Base-by-base conservation (phyloP, 345 rosid species). In the Kandelia obovata region DNA sequence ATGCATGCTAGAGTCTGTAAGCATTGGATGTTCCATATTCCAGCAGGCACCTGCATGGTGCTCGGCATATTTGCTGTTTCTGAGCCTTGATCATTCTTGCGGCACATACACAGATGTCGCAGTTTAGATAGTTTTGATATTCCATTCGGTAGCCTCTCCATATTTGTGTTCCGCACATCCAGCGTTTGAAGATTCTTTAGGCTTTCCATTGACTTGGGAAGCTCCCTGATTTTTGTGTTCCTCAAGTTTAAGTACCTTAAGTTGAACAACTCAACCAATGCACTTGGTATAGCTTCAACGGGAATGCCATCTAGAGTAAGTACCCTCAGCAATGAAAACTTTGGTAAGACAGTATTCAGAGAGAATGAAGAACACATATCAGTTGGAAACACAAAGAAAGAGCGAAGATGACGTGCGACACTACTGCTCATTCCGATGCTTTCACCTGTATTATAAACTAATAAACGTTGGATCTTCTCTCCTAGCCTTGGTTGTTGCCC, bases 351-450 rank as follows among this genome's bases (percentile, higher is more conserved):
- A 20, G 53, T 27, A 34, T 53, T 27, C 4, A 77, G 58, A 65
- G 74, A 77, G 62, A 73, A 73, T 19, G 70, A 53, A 17, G 71
- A 68, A 59, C 69, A 63, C 51, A 10, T 35, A 62, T 77, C 69
- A 32, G 80, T 71, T 53, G 73, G 64, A 26, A 77, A 68, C 39
- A 77, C 74, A 31, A 77, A 72, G 62, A 77, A 69, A 23, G 80
- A 72, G 21, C 80, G 77, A 53, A 77, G 73, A 59, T 77, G 70
- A 7, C 16, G 65, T 1, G 57, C 64, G 16, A 31, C 58, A 53
- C 49, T 37, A 49, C 57, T 77, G 37, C 64, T 72, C 27, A 72
- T 57, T n/a, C 55, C 52, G 25, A 72, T 64, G 39, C 15, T 64
- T 77, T 68, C 73, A 21, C 66, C 66, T 13, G 68, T 73, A 46